Percentiles rank a stretch among this genome's conserved stretches.
Evolutionary conservation across 257 asterid species (phyloP).

Genomic region (Fraxinus quadrangulata): DNA sequence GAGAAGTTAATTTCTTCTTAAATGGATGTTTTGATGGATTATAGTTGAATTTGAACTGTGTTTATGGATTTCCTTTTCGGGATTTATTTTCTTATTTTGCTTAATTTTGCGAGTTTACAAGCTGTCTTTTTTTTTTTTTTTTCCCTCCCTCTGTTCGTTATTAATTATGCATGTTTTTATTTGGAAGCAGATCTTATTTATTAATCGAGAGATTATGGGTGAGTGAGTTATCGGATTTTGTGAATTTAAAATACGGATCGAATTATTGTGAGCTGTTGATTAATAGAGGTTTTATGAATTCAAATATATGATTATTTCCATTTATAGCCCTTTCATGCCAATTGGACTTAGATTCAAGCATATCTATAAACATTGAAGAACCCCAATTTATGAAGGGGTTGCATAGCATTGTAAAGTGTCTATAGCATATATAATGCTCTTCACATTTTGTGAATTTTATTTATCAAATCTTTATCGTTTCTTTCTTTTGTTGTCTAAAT

Average conservation of each 20-base stretch:
- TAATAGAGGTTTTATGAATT: background rate
- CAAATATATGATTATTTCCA: background rate
- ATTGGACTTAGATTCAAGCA: background rate
- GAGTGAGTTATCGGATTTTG: background rate
- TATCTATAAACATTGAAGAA: background rate
- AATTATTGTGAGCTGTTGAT: conserved; percentile 1
- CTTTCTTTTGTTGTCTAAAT: background rate
- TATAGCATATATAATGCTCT: background rate
- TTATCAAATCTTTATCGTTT: background rate
- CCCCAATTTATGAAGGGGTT: background rate
- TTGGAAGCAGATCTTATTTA: conserved; percentile 9
- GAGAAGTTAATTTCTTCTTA: background rate
- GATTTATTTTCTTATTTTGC: background rate
- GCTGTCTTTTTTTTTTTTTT: background rate
- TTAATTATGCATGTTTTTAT: background rate
- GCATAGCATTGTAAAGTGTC: background rate
- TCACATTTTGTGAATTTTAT: background rate
- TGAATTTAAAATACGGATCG: conserved; percentile 3
- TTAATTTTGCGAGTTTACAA: background rate
- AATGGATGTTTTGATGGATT: background rate
- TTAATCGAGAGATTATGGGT: background rate
- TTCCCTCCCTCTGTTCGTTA: too few relatives aligned
- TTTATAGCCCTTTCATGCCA: background rate
- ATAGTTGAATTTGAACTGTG: background rate
- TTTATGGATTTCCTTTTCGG: background rate